Evolutionary conservation across 345 rosid species (phyloP), one percentile per base, ranked within the genome.

Genomic region (Toxicodendron radicans): DNA sequence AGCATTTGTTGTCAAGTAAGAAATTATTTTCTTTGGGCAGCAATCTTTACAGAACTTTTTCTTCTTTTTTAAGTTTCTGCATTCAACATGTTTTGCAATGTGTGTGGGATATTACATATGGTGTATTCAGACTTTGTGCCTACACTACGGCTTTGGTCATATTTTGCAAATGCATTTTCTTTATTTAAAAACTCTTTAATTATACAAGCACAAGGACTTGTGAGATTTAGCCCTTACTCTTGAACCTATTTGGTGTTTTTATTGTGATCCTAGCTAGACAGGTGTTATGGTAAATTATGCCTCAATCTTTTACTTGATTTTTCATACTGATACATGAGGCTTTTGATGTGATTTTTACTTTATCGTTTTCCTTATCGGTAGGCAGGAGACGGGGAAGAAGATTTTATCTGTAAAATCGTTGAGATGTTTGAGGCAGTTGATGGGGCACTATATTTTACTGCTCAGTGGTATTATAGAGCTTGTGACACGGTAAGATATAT

Each of bases 381-480:
- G 98, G 84, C 84, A 73, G 90, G 24, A 21, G 89, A 78, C 1
- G 94, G 80, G 2, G 76, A 76, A 4, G 85, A 83, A 4, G 64
- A 73, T 9, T 86, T 78, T 66, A 84, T 89, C 2, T 86, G 97
- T 51, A 84, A 78, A 57, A 88, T 92, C 16, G 78, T 85, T 2
- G 97, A 94, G 60, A 77, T 92, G 78, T 94, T 89, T 59, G 89
- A 94, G 68, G 85, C 80, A 0, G 46, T 49, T 27, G 88, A 87
- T 48, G 90, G 90, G 6, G 8, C 51, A 0, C 72, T 54, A 0
- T 79, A 89, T 66, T 90, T 90, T 27, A 79, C 87, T 16, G 92
- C 93, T 5, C 98, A 86, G 21, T 93, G 98, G 98, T 93, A 67
- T 59, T 93, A 93, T 27, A 77, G 95, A 62, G 92, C 92, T 14